Evolutionary conservation across 768 basidiomycete species (phyloP).

Genomic region (Tulasnella sp.): DNA sequence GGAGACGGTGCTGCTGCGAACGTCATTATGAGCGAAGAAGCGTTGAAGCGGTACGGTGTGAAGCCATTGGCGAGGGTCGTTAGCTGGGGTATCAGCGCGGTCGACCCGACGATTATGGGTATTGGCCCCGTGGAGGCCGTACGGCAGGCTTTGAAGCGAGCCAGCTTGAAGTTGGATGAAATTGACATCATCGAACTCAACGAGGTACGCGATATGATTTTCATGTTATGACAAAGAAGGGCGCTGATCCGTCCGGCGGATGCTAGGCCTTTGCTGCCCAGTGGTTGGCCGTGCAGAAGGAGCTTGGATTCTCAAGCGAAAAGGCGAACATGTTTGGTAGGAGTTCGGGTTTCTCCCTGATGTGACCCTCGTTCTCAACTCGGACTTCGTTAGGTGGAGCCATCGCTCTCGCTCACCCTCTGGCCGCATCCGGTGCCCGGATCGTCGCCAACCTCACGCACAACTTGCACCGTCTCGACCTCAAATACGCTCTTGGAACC

Average conservation of each 20-base stretch:
- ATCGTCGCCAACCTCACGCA: slow-evolving; percentile 47
- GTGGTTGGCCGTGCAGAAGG: slow-evolving; percentile 47
- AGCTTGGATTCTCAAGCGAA: slow-evolving; percentile 44
- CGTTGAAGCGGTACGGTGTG: slow-evolving; percentile 43
- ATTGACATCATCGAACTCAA: slow-evolving; percentile 48
- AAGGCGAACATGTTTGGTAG: slow-evolving; percentile 41
- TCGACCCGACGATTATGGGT: slow-evolving; percentile 49
- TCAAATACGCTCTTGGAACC: slow-evolving; percentile 47
- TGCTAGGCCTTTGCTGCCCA: slow-evolving; percentile 48
- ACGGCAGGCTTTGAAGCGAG: slow-evolving; percentile 38
- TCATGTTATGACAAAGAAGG: too few relatives aligned
- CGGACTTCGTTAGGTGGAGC: slow-evolving; percentile 41
- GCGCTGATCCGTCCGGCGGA: too few relatives aligned
- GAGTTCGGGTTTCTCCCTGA: background rate
- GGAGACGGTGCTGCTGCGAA: slow-evolving; percentile 50
- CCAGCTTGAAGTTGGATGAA: slow-evolving; percentile 41
- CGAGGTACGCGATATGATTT: slow-evolving; percentile 35
- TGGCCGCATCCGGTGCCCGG: slow-evolving; percentile 41
- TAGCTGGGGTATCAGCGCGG: slow-evolving; percentile 47
- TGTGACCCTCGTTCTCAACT: background rate
- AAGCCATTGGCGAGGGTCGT: slow-evolving; percentile 47
- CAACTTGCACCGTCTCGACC: slow-evolving; percentile 45
- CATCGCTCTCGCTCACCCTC: slow-evolving; percentile 45
- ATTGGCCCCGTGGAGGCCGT: slow-evolving; percentile 47
- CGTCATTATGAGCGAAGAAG: slow-evolving; percentile 46